Base-by-base conservation (phyloP, 192 early-diverging fungal species). In the Piromyces sp. region DNA sequence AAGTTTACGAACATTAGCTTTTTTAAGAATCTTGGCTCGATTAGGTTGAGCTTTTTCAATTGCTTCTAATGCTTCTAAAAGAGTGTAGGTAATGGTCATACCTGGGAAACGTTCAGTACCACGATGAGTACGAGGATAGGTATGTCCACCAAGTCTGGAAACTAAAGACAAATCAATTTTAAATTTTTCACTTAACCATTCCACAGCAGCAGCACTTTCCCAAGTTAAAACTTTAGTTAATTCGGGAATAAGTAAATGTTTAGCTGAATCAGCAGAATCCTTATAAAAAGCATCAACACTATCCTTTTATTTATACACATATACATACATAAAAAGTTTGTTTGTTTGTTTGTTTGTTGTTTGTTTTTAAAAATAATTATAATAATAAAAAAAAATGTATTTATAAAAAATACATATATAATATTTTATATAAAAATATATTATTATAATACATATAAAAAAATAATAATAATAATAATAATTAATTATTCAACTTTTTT, bases 21-120 rank as follows among this genome's bases (percentile, higher is more conserved):
- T 94, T 85, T 93, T 94, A 83, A 95, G 83, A 82, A 98, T 87
- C 85, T 90, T 88, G 82, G 91, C 93, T 80, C 95, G 91, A 84
- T 91, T 83, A 40, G 94, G 93, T 78, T 90, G 68, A 29, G 89
- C 87, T 80, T 88, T 88, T 30, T 89, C 89, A 22, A 93, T 82
- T 68, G 94, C 92, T 83, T 95, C 93, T 81, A 96, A 87, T 37
- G 86, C 91, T 87, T 93, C 92, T 91, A 94, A 94, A 30, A 98
- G 87, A 1, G 94, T 91, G 86, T 97, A 95, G 36, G 95, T 95
- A 85, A 98, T 97, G 81, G 95, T 96, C 96, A 97, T 96, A 80
- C 96, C 93, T 33, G 93, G 92, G 80, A 93, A 92, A 85, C 92
- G 90, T 82, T 93, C 91, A 81, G 89, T 92, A 79, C 93, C 80